A percentile compares a stretch with the other conserved stretches of the same genome.
These are phyloP conservation scores for Mycosphaerella sp. DNA, from an alignment of 2,329 filamentous ascomycete genomes.

Conservation along the genomic window DNA sequence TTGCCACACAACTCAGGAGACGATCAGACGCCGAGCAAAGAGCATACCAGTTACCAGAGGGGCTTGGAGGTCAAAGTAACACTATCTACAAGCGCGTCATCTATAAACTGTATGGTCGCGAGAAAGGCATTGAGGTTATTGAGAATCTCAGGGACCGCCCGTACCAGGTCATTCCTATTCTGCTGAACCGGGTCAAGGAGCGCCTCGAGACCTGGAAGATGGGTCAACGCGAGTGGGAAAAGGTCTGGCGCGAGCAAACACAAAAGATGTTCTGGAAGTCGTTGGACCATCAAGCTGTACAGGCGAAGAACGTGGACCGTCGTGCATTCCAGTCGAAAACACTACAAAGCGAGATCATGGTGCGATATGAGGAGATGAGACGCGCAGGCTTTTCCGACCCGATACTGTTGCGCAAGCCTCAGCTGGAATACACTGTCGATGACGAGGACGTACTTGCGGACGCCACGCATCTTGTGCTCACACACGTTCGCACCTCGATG, in stretches of 20 bases:
- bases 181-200: slow-evolving; percentile 84
- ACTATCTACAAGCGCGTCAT: slow-evolving; percentile 96
- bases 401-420: slow-evolving; percentile 37
- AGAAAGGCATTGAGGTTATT: slow-evolving; percentile 77
- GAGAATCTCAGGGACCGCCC: slow-evolving; percentile 79
- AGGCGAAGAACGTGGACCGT: slow-evolving; percentile 81
- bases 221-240: slow-evolving; percentile 95
- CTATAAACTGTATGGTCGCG: slow-evolving; percentile 90
- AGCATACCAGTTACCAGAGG: slow-evolving; percentile 70
- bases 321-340: slow-evolving; percentile 81
- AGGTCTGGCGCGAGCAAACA: slow-evolving; percentile 95
- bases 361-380: slow-evolving; percentile 84
- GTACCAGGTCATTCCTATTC: slow-evolving; percentile 78
- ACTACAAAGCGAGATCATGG: slow-evolving; percentile 82
- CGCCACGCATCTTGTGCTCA: slow-evolving; percentile 41
- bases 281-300: slow-evolving; percentile 91
- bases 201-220: slow-evolving; percentile 98
- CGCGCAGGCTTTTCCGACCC: slow-evolving; percentile 45
- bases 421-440: slow-evolving; percentile 68
- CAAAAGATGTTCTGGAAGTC: slow-evolving; percentile 93
- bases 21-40: slow-evolving; percentile 61
- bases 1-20: slow-evolving; percentile 80
- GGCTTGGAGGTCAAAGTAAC: slow-evolving; percentile 85
- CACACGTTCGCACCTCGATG: slow-evolving; percentile 39
- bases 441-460: slow-evolving; percentile 50